phyloP scores from a whole-genome alignment of 768 basidiomycete species.

The Phanerodontia chrysosporium region DNA sequence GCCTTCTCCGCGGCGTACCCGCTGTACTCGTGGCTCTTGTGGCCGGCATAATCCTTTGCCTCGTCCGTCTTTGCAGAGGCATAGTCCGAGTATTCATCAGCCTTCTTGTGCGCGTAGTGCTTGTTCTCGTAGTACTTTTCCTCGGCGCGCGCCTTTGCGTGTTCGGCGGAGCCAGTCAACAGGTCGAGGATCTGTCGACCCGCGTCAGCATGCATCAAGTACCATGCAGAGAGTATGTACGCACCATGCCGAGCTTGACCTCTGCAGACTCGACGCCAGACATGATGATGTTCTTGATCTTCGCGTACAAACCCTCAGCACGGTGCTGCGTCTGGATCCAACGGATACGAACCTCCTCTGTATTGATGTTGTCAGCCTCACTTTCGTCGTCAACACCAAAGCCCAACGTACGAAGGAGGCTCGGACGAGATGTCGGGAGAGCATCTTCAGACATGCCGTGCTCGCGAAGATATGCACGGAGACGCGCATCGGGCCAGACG shows the following conservation, averaged over 20 bases:
- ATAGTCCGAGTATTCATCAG: conserved; percentile 19
- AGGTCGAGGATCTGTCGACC: conserved; percentile 27
- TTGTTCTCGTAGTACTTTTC: conserved; percentile 22
- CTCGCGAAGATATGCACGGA: conserved; percentile 84
- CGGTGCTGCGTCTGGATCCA: conserved; percentile 65
- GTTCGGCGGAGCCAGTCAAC: conserved; percentile 37
- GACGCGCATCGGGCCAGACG: conserved; percentile 88
- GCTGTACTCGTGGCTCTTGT: conserved; percentile 9
- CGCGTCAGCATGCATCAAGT: not conserved
- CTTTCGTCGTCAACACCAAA: not conserved
- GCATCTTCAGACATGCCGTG: conserved; percentile 67
- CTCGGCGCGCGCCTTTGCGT: conserved; percentile 23
- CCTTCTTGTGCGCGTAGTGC: conserved; percentile 22
- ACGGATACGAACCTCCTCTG: conserved; percentile 75
- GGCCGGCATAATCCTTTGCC: conserved; percentile 17
- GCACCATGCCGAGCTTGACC: conserved; percentile 57
- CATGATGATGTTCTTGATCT: conserved; percentile 63
- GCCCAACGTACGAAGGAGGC: conserved; percentile 63
- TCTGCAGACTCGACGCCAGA: conserved; percentile 70
- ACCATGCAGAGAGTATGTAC: conserved; percentile 18
- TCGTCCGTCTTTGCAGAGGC: conserved; percentile 24
- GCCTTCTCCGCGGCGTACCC: conserved; percentile 17
- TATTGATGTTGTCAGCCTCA: not conserved
- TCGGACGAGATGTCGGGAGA: conserved; percentile 61
- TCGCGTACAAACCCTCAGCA: conserved; percentile 53